Evolutionary conservation across 441 rosid genomes (phyloP).

Genomic region (Viola pubescens): DNA sequence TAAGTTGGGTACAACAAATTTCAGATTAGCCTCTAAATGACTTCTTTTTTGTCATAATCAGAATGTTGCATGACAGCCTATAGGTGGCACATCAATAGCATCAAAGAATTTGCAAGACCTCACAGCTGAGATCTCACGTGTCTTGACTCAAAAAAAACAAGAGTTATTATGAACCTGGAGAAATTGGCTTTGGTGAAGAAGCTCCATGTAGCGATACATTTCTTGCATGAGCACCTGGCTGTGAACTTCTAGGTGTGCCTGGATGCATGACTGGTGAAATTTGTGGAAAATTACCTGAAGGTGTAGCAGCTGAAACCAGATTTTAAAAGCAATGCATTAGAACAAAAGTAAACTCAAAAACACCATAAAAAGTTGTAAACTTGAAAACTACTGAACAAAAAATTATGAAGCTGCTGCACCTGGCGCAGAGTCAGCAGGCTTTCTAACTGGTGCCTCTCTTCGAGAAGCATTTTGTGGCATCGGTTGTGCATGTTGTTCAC

Average conservation of each 20-base stretch:
- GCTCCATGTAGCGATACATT: conserved; percentile 21
- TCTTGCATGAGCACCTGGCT: conserved; percentile 19
- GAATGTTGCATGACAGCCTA: too few relatives aligned
- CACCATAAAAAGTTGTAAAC: neutral
- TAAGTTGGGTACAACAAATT: too few relatives aligned
- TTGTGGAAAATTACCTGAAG: conserved; percentile 30
- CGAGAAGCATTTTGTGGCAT: conserved; percentile 26
- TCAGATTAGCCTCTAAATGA: too few relatives aligned
- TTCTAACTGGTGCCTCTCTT: conserved; percentile 26
- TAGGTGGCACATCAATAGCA: too few relatives aligned
- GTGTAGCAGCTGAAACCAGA: conserved; percentile 35
- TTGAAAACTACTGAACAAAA: conserved; percentile 6
- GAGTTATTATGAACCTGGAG: conserved; percentile 25
- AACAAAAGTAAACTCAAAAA: conserved; percentile 3
- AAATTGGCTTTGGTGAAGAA: conserved; percentile 19
- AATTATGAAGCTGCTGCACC: conserved; percentile 36
- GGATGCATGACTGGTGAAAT: conserved; percentile 34
- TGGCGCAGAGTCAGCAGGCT: conserved; percentile 32
- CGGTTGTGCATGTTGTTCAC: conserved; percentile 13
- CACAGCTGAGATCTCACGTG: too few relatives aligned
- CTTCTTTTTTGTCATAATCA: too few relatives aligned
- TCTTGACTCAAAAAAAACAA: too few relatives aligned
- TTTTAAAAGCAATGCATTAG: conserved; percentile 1
- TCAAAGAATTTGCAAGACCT: too few relatives aligned
- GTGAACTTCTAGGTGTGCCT: conserved; percentile 29